phyloP scores from a whole-genome alignment of 257 asterid genomes.

The Scutellaria baicalensis region DNA sequence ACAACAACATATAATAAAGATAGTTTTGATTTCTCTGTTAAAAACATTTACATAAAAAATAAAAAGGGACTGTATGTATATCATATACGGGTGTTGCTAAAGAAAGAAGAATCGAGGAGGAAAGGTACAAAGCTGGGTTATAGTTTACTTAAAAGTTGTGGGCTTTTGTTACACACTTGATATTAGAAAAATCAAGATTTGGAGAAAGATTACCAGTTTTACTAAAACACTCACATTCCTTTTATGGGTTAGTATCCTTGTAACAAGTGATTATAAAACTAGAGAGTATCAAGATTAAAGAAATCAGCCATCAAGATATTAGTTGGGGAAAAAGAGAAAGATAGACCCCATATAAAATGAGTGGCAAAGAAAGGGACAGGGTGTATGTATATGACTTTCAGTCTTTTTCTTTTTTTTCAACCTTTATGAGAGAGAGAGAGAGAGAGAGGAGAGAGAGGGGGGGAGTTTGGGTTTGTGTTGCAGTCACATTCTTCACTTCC shows the following conservation, averaged over 20 bases:
- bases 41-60: too few relatives aligned
- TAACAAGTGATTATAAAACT: slow-evolving; percentile 24
- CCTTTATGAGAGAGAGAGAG: too few relatives aligned
- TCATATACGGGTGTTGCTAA: too few relatives aligned
- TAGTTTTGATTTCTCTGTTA: too few relatives aligned
- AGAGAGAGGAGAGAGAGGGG: background rate
- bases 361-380: slow-evolving; percentile 59
- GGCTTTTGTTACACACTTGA: background rate
- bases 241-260: slow-evolving; percentile 33
- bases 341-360: slow-evolving; percentile 22
- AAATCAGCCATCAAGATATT: too few relatives aligned
- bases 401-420: background rate
- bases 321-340: slow-evolving; percentile 19
- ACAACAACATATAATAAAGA: too few relatives aligned
- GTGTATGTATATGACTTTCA: slow-evolving; percentile 26
- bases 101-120: too few relatives aligned
- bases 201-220: background rate
- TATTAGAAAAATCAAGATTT: too few relatives aligned
- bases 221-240: slow-evolving; percentile 19
- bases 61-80: too few relatives aligned
- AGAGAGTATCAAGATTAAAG: background rate
- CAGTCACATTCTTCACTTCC: slow-evolving; percentile 19
- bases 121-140: too few relatives aligned
- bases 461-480: slow-evolving; percentile 8
- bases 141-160: background rate